A percentile compares a stretch with the other conserved stretches of the same genome.
phyloP scores from a whole-genome alignment of 2,329 filamentous ascomycete genomes.

The Bisporella sp. region DNA sequence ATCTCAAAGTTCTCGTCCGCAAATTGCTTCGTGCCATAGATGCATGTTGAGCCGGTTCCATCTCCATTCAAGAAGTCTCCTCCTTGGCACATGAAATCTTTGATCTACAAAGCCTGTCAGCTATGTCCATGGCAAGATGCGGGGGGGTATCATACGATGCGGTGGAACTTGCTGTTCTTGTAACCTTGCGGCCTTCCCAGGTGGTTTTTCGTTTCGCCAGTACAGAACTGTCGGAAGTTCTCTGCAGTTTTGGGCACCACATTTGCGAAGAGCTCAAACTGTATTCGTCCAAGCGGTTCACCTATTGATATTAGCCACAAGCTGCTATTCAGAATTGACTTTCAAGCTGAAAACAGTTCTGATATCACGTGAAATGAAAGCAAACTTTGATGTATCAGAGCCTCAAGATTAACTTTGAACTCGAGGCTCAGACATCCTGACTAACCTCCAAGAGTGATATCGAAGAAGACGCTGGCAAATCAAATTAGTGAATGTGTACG shows the following conservation, averaged over 20 bases:
- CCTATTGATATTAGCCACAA: conserved; percentile 42
- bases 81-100: conserved; percentile 95
- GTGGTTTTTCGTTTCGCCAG: conserved; percentile 78
- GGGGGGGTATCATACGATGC: conserved; percentile 58
- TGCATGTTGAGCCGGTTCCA: conserved; percentile 79
- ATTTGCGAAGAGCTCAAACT: conserved; percentile 84
- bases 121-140: conserved; percentile 3
- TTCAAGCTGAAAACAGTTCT: background rate
- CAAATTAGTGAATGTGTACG: conserved; percentile 3
- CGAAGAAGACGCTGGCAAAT: conserved; percentile 47
- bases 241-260: conserved; percentile 83
- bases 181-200: conserved; percentile 81
- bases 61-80: conserved; percentile 94
- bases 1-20: conserved; percentile 83
- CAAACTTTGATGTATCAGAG: too few relatives aligned
- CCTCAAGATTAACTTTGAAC: too few relatives aligned
- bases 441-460: conserved; percentile 71
- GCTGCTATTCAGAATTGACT: too few relatives aligned
- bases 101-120: conserved; percentile 52
- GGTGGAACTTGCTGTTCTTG: conserved; percentile 90
- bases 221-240: conserved; percentile 97
- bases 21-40: conserved; percentile 81
- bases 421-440: conserved; percentile 5
- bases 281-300: conserved; percentile 78
- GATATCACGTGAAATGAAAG: conserved; percentile 19